phyloP scores from a whole-genome alignment of 2,329 filamentous ascomycete genomes.

The Aspergillus sojae region DNA sequence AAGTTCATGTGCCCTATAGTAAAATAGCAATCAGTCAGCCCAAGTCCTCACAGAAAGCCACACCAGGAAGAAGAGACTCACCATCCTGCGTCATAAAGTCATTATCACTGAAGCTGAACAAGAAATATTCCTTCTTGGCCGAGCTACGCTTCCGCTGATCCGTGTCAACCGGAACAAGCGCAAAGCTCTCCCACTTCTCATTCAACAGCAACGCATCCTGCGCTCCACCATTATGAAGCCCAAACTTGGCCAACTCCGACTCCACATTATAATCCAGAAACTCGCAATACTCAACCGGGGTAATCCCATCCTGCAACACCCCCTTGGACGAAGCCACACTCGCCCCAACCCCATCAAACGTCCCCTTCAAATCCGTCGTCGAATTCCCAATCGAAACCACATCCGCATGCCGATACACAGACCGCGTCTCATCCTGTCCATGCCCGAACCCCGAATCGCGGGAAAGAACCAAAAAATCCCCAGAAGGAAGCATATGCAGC shows the following conservation, averaged over 20 bases:
- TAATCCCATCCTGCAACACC: conserved; percentile 56
- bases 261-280: conserved; percentile 72
- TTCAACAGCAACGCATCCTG: conserved; percentile 65
- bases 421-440: conserved; percentile 55
- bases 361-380: conserved; percentile 61
- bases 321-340: conserved; percentile 55
- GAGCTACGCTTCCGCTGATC: conserved; percentile 7
- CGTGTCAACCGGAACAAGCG: conserved; percentile 61
- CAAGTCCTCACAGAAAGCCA: too few species aligned
- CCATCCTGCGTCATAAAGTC: conserved; percentile 76
- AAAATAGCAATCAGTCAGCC: conserved; percentile 12
- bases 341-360: conserved; percentile 41
- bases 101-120: conserved; percentile 71
- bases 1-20: conserved; percentile 57
- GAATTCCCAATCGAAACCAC: conserved; percentile 65
- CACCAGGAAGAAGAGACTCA: conserved; percentile 24
- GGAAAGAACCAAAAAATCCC: conserved; percentile 68
- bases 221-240: conserved; percentile 67
- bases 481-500: conserved; percentile 64
- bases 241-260: conserved; percentile 64
- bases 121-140: conserved; percentile 63
- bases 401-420: conserved; percentile 69
- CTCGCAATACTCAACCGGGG: conserved; percentile 62
- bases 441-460: conserved; percentile 65
- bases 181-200: conserved; percentile 76